Evolutionary conservation across 306 rosid species (phyloP).

Genomic region (Geum urbanum): DNA sequence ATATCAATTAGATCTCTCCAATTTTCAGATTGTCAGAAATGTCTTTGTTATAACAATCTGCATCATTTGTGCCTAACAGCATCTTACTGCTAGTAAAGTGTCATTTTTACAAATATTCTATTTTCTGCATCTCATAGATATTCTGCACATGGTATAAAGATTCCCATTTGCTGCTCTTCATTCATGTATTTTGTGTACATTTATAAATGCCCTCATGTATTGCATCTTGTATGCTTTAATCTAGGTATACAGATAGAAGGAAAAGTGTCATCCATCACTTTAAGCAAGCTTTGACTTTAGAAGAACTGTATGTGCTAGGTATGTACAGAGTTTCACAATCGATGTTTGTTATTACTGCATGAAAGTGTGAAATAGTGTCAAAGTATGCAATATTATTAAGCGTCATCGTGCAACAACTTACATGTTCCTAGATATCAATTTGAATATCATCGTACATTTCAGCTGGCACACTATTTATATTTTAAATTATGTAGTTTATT

Average conservation of each 20-base stretch:
- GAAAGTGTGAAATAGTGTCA: too few species aligned
- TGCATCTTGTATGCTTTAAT: conserved; percentile 16
- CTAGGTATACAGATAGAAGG: conserved; percentile 63
- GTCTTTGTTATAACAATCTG: background rate
- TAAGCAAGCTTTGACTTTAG: conserved; percentile 46
- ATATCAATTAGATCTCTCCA: background rate
- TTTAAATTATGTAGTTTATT: too few species aligned
- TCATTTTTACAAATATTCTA: background rate
- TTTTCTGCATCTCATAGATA: conserved; percentile 1
- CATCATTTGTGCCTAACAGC: background rate
- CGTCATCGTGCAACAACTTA: background rate
- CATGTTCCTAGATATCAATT: background rate
- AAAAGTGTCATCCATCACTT: conserved; percentile 50
- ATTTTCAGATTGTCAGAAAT: background rate
- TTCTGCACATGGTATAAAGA: background rate
- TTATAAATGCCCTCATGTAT: background rate
- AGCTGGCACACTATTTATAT: too few species aligned
- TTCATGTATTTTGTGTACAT: background rate
- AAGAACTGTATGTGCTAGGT: conserved; percentile 93
- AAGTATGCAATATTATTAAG: background rate
- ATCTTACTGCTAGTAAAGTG: background rate
- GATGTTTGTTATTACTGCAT: conserved; percentile 13
- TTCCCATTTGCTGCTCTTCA: background rate
- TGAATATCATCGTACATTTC: too few species aligned
- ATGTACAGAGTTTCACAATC: conserved; percentile 29